Percentiles rank a stretch among this genome's conserved stretches.
phyloP scores from a whole-genome alignment of 345 rosid genomes.

The Chamaenerion angustifolium region DNA sequence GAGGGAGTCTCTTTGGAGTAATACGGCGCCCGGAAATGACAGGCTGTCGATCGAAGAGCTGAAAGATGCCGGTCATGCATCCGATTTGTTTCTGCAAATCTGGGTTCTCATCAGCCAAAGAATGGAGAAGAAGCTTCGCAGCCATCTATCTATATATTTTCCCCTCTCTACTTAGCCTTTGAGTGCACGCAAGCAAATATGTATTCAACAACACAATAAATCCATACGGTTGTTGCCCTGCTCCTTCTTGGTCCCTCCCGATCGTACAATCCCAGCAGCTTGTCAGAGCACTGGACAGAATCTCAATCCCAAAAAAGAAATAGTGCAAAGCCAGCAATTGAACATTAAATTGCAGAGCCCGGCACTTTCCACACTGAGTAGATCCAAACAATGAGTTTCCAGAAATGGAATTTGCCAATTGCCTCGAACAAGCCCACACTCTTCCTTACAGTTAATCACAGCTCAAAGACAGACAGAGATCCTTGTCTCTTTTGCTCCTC shows the following conservation, averaged over 20 bases:
- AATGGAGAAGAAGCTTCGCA: constrained; percentile 71
- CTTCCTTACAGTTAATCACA: constrained; percentile 22
- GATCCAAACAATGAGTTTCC: constrained; percentile 18
- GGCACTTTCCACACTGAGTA: constrained; percentile 31
- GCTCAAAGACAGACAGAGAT: constrained; percentile 16
- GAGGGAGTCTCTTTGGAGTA: constrained; percentile 47
- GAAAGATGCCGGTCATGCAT: constrained; percentile 89
- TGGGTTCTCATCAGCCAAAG: constrained; percentile 83
- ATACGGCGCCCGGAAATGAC: constrained; percentile 35
- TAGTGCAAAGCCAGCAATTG: constrained; percentile 8
- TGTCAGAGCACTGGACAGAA: background rate
- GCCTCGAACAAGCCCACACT: constrained; percentile 8
- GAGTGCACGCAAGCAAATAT: background rate
- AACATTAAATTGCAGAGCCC: constrained; percentile 15
- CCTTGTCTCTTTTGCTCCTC: constrained; percentile 17
- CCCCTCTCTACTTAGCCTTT: background rate
- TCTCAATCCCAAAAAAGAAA: constrained; percentile 1
- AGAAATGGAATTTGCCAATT: constrained; percentile 16
- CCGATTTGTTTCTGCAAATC: constrained; percentile 93
- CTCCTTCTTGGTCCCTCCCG: too few relatives aligned
- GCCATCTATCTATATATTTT: constrained; percentile 29
- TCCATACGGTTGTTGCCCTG: background rate
- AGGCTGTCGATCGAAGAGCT: constrained; percentile 72
- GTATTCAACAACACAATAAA: background rate
- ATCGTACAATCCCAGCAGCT: too few relatives aligned